Evolutionary conservation across 164 flowering plant genomes (phyloP).

Genomic region (Akebia trifoliata): DNA sequence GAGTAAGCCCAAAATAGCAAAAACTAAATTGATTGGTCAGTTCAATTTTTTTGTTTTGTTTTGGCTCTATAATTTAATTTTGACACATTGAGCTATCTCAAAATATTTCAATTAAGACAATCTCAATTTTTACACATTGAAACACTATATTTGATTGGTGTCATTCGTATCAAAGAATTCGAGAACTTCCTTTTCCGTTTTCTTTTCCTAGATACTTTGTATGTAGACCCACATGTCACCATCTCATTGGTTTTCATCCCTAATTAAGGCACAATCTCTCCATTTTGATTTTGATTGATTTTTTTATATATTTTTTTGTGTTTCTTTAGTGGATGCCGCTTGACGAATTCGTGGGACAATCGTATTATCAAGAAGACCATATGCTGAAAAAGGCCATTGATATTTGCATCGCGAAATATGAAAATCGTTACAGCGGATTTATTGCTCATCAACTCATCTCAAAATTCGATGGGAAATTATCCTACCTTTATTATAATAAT

Average conservation of each 20-base stretch:
- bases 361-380: conserved; percentile 44
- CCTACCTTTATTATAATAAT: conserved; percentile 40
- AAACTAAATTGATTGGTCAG: no score
- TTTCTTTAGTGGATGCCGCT: conserved; percentile 53
- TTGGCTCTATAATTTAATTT: not conserved
- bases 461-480: conserved; percentile 49
- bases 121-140: no score
- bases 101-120: no score
- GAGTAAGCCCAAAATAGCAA: not conserved
- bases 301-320: not conserved
- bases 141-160: no score
- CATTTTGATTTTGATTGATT: not conserved
- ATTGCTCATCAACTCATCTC: conserved; percentile 41
- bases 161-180: no score
- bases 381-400: conserved; percentile 45
- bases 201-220: no score
- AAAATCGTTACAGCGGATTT: conserved; percentile 37
- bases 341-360: conserved; percentile 42
- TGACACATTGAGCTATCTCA: no score
- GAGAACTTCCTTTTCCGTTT: no score
- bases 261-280: no score
- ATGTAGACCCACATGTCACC: no score
- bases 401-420: conserved; percentile 36
- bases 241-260: no score
- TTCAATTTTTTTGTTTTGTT: not conserved